Evolutionary conservation across 1,284 basidiomycete genomes (phyloP).

Genomic region (Cutaneotrichosporon cyanovorans): DNA sequence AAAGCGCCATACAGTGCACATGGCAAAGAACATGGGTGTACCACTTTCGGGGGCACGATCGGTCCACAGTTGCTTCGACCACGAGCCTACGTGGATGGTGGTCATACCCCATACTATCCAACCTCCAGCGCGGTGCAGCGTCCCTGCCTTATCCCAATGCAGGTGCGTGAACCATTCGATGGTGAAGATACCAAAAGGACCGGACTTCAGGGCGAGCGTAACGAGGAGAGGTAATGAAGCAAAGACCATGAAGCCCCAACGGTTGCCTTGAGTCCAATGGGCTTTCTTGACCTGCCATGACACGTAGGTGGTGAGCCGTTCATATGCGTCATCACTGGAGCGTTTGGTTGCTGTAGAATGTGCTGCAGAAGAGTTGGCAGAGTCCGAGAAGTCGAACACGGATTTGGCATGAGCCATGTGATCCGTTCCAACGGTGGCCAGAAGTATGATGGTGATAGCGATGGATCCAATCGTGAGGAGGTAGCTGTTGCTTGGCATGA

Average conservation of each 20-base stretch:
- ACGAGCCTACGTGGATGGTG: conserved; percentile 61
- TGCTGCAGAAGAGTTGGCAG: too few relatives aligned
- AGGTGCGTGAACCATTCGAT: conserved; percentile 60
- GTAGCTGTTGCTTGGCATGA: conserved; percentile 59
- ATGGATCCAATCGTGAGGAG: conserved; percentile 49
- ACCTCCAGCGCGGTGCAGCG: conserved; percentile 65
- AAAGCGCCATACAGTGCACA: conserved; percentile 64
- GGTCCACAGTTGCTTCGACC: conserved; percentile 66
- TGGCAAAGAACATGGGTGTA: too few relatives aligned
- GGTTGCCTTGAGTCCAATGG: conserved; percentile 68
- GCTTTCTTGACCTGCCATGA: conserved; percentile 58
- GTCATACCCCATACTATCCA: conserved; percentile 66
- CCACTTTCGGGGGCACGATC: too few relatives aligned
- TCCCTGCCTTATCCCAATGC: conserved; percentile 68
- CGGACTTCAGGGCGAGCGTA: conserved; percentile 68
- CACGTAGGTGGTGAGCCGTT: too few relatives aligned
- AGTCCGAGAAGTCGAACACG: not conserved
- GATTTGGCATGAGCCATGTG: conserved; percentile 49
- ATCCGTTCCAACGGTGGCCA: conserved; percentile 56
- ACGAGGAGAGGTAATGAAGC: conserved; percentile 68
- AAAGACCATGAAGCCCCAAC: conserved; percentile 70
- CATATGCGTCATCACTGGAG: too few relatives aligned
- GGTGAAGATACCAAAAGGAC: conserved; percentile 72
- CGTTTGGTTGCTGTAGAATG: too few relatives aligned
- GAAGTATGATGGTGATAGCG: too few relatives aligned